Base-by-base conservation (phyloP, 2,329 filamentous ascomycete species). In the Pezicula radicicola region DNA sequence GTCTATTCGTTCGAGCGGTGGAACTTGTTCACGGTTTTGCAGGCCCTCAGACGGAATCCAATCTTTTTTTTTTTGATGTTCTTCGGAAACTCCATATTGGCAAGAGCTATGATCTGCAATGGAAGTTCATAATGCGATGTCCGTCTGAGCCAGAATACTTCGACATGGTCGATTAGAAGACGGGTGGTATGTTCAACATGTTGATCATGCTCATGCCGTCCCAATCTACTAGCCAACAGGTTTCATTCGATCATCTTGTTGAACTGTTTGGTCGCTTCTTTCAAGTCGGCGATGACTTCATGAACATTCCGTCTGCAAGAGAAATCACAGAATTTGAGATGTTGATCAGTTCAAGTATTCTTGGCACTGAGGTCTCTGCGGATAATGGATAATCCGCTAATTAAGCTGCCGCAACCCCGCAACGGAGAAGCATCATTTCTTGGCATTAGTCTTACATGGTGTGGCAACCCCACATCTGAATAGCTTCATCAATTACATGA, bases 1-100 rank as follows among this genome's bases (percentile, higher is more conserved):
- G 64, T 51, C 53, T 59, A 19, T 60, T 66, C 37, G 53, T 67
- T 35, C 15, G 21, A 16, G 27, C 10, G 8, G 39, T 41, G 16
- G 8, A 41, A 41, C 8, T 18, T 4, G 39, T 18, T 41, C 9
- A 10, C 8, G 16, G 18, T 8, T 12, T 18, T 12, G 9, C 10
- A 18, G 18, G 18, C 39, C 10, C 39, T 41, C 10, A 18, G 10
- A 8, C 16, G 16, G 16, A 12, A 8, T 8, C 39, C 16, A 18
- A 12, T 10, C 39, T 41, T 41, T n/a, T n/a, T n/a, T n/a, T n/a
- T n/a, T 18, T 41, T 10, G 16, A 41, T 12, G 9, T 8, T 8
- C 16, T 41, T 8, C 10, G 18, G 16, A 18, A 41, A 8, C 9
- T 41, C 18, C 16, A 41, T 41, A 18, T 41, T 18, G 39, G 39